Base-by-base conservation (phyloP, 2,329 filamentous ascomycete species). In the Arachnopeziza araneosa region DNA sequence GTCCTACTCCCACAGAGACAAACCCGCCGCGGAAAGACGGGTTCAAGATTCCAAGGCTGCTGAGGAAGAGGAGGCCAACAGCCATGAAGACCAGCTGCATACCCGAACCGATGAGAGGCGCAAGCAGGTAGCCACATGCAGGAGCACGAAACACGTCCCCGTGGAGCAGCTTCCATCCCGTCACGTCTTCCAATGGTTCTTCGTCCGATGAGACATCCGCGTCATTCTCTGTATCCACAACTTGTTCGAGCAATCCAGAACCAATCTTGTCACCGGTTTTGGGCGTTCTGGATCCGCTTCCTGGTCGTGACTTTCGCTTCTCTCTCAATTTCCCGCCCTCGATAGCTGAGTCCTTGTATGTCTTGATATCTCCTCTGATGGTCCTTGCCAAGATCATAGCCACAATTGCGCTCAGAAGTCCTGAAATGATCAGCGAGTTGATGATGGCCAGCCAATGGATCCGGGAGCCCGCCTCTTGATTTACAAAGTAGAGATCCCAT, bases 11-110 rank as follows among this genome's bases (percentile, higher is more conserved):
- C 50, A 95, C 90, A 68, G 89, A 93, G 71, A 95, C 83, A 73
- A 96, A 96, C 0, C 91, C 91, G 60, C 91, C 91, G n/a, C 91
- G 86, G 79, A 92, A 95, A 72, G 88, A 92, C 1, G 91, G 91
- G 69, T 96, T 96, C 59, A 96, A 74, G 2, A 96, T 74, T 5
- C 91, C 91, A 32, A 95, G 74, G 60, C 88, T 89, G 70, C 88
- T 90, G 24, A 93, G 78, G 4, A 87, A 71, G 12, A 93, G 80
- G 3, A 96, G 79, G 1, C 90, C 89, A 49, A 86, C 75, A 1
- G 86, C 83, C 87, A 95, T 92, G 74, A 93, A 92, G 12, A 96
- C 79, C 1, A 96, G 80, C 75, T 96, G 91, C 80, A 89, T 91
- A 50, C 91, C 91, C 1, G 91, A 96, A 2, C 92, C 92, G 22